These are phyloP conservation scores for Scheffersomyces quercinus DNA, from an alignment of 1,139 yeast genomes.

Conservation along the genomic window DNA sequence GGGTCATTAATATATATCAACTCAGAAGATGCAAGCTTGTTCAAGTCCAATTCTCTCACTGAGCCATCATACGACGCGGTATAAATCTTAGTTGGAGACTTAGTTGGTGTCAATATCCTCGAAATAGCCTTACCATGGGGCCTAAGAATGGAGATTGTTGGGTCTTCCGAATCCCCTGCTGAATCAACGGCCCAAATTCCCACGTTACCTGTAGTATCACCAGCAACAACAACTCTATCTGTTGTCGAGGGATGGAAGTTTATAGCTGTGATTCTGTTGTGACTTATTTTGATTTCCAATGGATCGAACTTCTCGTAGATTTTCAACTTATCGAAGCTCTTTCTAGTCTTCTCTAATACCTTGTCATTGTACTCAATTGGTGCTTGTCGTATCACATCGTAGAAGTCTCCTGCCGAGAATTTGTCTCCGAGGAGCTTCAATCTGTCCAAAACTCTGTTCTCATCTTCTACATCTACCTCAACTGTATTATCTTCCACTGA, in stretches of 20 bases:
- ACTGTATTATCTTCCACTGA: slow-evolving; percentile 8
- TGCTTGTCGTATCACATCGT: slow-evolving; percentile 45
- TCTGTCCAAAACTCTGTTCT: slow-evolving; percentile 37
- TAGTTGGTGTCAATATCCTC: slow-evolving; percentile 54
- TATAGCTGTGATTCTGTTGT: slow-evolving; percentile 71
- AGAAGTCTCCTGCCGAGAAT: slow-evolving; percentile 80
- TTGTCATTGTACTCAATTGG: slow-evolving; percentile 30
- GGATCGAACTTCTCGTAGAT: slow-evolving; percentile 64
- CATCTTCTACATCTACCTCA: slow-evolving; percentile 31
- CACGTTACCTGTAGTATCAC: slow-evolving; percentile 80
- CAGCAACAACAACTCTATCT: slow-evolving; percentile 72
- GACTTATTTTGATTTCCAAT: slow-evolving; percentile 68
- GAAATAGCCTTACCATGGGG: slow-evolving; percentile 79
- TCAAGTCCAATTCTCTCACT: slow-evolving; percentile 68
- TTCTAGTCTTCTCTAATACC: slow-evolving; percentile 46
- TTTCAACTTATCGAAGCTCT: slow-evolving; percentile 50
- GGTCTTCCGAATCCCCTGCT: slow-evolving; percentile 45
- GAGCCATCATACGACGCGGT: slow-evolving; percentile 89
- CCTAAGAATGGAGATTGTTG: slow-evolving; percentile 59
- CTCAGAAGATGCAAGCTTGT: slow-evolving; percentile 59
- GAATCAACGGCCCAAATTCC: slow-evolving; percentile 86
- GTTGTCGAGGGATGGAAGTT: slow-evolving; percentile 71
- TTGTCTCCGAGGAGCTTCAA: slow-evolving; percentile 50
- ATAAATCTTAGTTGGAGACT: slow-evolving; percentile 54
- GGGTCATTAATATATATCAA: slow-evolving; percentile 54